Evolutionary conservation across 1,139 yeast species (phyloP).

Genomic region (Nakaseomyces nivariensis): DNA sequence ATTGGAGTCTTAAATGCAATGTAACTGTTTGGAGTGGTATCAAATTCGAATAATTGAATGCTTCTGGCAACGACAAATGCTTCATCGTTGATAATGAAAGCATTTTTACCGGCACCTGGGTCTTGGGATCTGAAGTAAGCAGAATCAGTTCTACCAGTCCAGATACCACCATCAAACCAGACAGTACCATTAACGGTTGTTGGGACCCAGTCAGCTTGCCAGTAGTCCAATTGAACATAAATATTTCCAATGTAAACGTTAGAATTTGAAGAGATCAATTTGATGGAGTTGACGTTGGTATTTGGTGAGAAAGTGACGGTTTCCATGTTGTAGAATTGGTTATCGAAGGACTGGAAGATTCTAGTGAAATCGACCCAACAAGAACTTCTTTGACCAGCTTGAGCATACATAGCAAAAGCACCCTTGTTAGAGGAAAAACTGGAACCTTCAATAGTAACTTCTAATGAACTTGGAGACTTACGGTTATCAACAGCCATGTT

Average conservation of each 20-base stretch:
- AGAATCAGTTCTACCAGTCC: background rate
- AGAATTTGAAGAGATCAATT: background rate
- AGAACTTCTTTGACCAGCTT: background rate
- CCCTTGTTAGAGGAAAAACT: background rate
- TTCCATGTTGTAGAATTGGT: background rate
- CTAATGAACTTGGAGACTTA: background rate
- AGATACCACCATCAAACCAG: background rate
- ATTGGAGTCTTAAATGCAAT: background rate
- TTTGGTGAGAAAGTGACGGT: background rate
- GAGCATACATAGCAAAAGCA: background rate
- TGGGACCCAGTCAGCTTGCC: background rate
- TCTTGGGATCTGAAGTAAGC: background rate
- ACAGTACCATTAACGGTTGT: background rate
- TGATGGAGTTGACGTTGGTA: background rate
- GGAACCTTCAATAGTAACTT: background rate
- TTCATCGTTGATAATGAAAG: background rate
- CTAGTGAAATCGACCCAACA: background rate
- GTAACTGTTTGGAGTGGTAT: background rate
- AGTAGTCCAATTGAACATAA: background rate
- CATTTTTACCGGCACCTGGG: background rate
- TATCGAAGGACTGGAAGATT: background rate
- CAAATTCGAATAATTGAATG: background rate
- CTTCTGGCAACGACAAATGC: background rate
- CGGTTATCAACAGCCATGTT: background rate
- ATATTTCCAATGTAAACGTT: background rate